Base-by-base conservation (phyloP, 257 asterid genomes). In the Solanum clarkiae region DNA sequence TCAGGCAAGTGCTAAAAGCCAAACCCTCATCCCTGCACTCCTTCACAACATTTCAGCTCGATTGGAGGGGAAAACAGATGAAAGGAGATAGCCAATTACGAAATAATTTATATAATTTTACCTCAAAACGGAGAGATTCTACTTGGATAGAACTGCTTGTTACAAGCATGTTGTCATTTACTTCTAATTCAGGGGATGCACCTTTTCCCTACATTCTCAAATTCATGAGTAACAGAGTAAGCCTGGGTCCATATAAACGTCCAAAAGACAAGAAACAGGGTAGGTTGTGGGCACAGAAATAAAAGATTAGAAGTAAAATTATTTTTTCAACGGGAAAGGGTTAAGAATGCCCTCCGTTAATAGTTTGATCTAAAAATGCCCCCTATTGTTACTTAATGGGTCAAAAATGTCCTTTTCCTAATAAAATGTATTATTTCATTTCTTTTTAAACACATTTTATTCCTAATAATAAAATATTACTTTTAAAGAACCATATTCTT, bases 111-210 rank as follows among this genome's bases (percentile, higher is more conserved):
- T 51, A 26, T 77, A 40, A 84, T 7, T 56, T 82, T 91, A 96
- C 99, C 99, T 95, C 99, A 86, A 95, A 96, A 42, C 99, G 98
- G 68, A 96, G 95, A 62, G 87, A 86, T 84, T 87, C 87, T 81
- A 90, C 82, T 86, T 80, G 93, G 68, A 84, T 44, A 86, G 89
- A 84, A 86, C 84, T 85, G 83, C 84, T 59, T 83, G 72, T 85
- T 60, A 72, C 83, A 86, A 44, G 81, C 86, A 90, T 92, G 84
- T 82, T 86, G 12, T 69, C 85, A 81, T 84, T 85, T 86, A 86
- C 24, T 51, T 86, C 85, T 47, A 80, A 71, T 84, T 81, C 88
- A 57, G 59, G 63, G 65, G 82, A 62, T 22, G 49, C 57, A 45
- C 6, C 80, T 54, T 80, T 80, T 60, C 85, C 91, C 93, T 90